Conservation (phyloP, 129 eudicot genomes). For the Smallanthus sonchifolius region DNA sequence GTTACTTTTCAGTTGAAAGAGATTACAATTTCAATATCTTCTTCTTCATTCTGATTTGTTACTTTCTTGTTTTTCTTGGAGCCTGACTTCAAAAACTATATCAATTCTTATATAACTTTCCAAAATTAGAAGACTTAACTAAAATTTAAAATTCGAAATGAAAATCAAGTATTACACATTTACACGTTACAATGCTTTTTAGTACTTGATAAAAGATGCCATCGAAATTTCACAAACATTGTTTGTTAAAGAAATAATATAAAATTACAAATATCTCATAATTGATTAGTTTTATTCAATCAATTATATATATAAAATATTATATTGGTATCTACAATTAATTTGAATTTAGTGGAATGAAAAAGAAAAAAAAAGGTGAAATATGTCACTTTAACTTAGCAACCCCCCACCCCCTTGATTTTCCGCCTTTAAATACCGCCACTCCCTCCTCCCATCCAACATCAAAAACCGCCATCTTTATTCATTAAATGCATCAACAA, state of each 20-base stretch:
- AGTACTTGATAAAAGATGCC: not conserved
- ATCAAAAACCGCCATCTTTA: not conserved
- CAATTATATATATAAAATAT: not conserved
- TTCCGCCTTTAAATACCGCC: constrained; percentile 40
- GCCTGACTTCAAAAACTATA: too few species aligned
- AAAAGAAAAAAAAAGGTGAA: constrained; percentile 1
- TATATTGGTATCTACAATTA: not conserved
- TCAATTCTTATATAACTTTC: too few species aligned
- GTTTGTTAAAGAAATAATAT: not conserved
- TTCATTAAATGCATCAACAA: not conserved
- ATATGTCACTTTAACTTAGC: constrained; percentile 29
- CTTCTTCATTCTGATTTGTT: too few species aligned
- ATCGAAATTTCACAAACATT: not conserved
- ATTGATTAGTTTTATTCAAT: not conserved
- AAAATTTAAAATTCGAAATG: too few species aligned
- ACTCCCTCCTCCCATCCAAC: not conserved
- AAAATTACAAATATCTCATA: not conserved
- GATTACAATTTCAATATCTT: too few species aligned
- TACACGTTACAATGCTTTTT: too few species aligned
- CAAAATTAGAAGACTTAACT: too few species aligned
- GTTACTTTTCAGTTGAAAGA: too few species aligned
- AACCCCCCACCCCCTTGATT: not conserved
- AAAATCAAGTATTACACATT: too few species aligned
- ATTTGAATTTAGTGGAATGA: not conserved
- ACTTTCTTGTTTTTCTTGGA: too few species aligned